These are phyloP conservation scores for Cornus suecica DNA, from an alignment of 148 eudicot species.

Conservation along the genomic window DNA sequence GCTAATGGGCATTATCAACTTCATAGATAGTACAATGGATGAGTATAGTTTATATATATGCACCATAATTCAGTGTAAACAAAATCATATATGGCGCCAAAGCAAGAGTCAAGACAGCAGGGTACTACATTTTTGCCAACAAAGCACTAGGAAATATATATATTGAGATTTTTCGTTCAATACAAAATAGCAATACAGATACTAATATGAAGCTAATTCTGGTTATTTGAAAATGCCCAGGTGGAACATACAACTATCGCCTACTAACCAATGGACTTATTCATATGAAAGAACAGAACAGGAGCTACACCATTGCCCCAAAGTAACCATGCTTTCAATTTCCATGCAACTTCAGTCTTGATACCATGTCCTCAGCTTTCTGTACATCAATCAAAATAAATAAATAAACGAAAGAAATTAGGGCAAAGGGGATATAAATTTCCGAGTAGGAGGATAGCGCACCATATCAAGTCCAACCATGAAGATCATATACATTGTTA, in stretches of 20 bases:
- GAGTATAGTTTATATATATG: too few relatives aligned
- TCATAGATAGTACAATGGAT: too few relatives aligned
- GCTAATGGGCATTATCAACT: too few relatives aligned
- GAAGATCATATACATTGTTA: neutral
- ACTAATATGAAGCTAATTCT: neutral
- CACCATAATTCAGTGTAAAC: too few relatives aligned
- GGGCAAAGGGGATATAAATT: neutral
- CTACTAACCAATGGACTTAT: neutral
- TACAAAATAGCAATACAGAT: neutral
- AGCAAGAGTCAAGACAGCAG: too few relatives aligned
- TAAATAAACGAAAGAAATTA: constrained; percentile 2
- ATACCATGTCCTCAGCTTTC: constrained; percentile 78
- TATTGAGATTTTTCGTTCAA: neutral
- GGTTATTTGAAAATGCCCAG: neutral
- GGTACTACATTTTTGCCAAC: too few relatives aligned
- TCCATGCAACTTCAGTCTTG: constrained; percentile 35
- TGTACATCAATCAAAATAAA: constrained; percentile 16
- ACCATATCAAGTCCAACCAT: neutral
- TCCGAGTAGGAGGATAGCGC: neutral
- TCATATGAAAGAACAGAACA: neutral
- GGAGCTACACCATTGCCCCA: neutral
- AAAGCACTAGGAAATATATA: neutral
- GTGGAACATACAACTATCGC: neutral
- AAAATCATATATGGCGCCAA: too few relatives aligned
- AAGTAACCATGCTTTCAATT: neutral